Evolutionary conservation across 192 early-diverging fungal species (phyloP).

Genomic region (Podila clonocystis): DNA sequence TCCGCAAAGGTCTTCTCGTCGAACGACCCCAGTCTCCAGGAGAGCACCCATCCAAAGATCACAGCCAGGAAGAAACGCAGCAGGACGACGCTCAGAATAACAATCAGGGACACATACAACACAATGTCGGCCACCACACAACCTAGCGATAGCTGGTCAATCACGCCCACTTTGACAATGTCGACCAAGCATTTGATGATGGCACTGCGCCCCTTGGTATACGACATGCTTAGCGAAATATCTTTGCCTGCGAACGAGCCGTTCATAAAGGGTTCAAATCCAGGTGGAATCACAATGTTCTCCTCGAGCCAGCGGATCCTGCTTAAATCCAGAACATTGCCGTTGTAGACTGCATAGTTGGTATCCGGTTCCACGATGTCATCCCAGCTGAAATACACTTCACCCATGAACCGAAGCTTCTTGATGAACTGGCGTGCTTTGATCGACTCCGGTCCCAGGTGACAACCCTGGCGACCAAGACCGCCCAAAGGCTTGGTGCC

Average conservation of each 20-base stretch:
- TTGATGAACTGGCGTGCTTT: slow-evolving; percentile 55
- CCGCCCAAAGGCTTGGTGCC: slow-evolving; percentile 62
- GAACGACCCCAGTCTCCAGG: slow-evolving; percentile 81
- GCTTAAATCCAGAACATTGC: slow-evolving; percentile 77
- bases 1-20: slow-evolving; percentile 69
- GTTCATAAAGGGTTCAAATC: slow-evolving; percentile 54
- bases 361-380: slow-evolving; percentile 62
- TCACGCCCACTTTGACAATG: slow-evolving; percentile 79
- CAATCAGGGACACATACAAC: slow-evolving; percentile 80
- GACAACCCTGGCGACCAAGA: slow-evolving; percentile 66
- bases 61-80: slow-evolving; percentile 80
- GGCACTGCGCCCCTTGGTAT: slow-evolving; percentile 57
- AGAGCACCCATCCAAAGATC: slow-evolving; percentile 86
- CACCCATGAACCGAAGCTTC: slow-evolving; percentile 64
- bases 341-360: slow-evolving; percentile 80
- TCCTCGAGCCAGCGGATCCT: slow-evolving; percentile 68
- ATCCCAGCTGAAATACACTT: slow-evolving; percentile 74
- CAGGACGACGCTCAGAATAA: slow-evolving; percentile 71
- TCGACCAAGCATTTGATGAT: slow-evolving; percentile 81
- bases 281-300: slow-evolving; percentile 59
- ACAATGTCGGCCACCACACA: slow-evolving; percentile 87
- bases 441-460: slow-evolving; percentile 50
- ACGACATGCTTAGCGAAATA: slow-evolving; percentile 58
- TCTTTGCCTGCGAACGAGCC: slow-evolving; percentile 59
- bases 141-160: slow-evolving; percentile 82